phyloP scores from a whole-genome alignment of 805 yeast genomes.

The Lachancea fermentati region DNA sequence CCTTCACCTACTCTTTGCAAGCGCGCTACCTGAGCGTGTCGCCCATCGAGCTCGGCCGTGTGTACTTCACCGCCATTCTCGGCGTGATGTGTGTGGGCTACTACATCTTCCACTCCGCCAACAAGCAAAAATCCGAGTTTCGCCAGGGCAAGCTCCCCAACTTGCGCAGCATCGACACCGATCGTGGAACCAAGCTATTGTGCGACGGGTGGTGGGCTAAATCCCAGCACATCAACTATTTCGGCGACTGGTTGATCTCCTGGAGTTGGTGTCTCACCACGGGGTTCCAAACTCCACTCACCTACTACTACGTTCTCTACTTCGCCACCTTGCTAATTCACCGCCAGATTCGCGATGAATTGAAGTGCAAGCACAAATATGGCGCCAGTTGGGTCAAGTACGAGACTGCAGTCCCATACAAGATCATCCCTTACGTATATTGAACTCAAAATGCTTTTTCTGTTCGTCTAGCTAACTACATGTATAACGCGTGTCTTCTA shows the following conservation, averaged over 20 bases:
- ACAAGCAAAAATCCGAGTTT: conserved; percentile 79
- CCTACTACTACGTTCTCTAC: conserved; percentile 82
- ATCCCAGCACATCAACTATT: conserved; percentile 89
- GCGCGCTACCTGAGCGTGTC: conserved; percentile 71
- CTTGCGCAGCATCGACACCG: conserved; percentile 63
- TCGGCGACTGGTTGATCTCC: conserved; percentile 93
- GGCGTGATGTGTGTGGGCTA: conserved; percentile 57
- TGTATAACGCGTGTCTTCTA: background rate
- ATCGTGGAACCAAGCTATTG: conserved; percentile 71
- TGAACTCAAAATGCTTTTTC: background rate
- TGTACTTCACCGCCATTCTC: conserved; percentile 37
- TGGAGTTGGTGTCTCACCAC: conserved; percentile 91
- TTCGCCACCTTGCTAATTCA: conserved; percentile 80
- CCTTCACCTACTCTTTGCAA: conserved; percentile 86
- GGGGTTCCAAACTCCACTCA: conserved; percentile 71
- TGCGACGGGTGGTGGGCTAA: conserved; percentile 95
- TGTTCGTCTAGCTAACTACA: conserved; percentile 1
- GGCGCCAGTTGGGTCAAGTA: conserved; percentile 84
- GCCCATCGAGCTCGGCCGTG: conserved; percentile 48
- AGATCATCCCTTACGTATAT: conserved; percentile 83
- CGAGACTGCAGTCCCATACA: conserved; percentile 74
- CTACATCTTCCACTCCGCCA: conserved; percentile 77
- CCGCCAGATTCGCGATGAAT: conserved; percentile 88
- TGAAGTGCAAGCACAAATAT: conserved; percentile 80
- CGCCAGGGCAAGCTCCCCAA: conserved; percentile 69